A percentile compares a stretch with the other conserved stretches of the same genome.
Conservation (phyloP, 2,329 filamentous ascomycete genomes). For the Fusarium algeriense region DNA sequence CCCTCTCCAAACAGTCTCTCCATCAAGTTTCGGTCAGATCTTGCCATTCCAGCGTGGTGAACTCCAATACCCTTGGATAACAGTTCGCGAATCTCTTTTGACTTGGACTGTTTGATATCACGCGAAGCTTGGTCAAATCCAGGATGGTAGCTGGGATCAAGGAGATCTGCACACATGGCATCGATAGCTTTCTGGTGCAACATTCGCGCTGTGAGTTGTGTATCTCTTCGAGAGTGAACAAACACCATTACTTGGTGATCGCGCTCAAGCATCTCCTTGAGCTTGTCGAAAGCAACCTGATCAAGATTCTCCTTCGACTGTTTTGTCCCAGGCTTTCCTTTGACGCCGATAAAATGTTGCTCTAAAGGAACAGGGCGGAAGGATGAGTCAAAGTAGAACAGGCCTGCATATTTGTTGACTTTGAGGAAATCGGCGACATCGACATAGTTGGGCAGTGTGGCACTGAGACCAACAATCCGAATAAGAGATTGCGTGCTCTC, state of each 20-base stretch:
- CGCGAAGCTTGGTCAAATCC: conserved; percentile 82
- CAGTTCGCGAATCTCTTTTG: conserved; percentile 88
- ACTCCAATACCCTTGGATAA: conserved; percentile 92
- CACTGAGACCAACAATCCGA: conserved; percentile 93
- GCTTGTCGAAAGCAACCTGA: conserved; percentile 89
- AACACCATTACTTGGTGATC: conserved; percentile 99
- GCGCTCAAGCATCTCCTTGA: conserved; percentile 87
- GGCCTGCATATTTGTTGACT: conserved; percentile 89
- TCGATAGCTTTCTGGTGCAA: conserved; percentile 89
- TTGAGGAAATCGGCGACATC: conserved; percentile 98
- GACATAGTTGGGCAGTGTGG: conserved; percentile 94
- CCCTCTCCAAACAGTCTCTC: conserved; percentile 92
- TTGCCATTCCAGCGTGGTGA: conserved; percentile 96
- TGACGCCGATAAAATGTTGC: conserved; percentile 97
- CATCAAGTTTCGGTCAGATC: conserved; percentile 94
- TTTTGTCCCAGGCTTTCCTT: conserved; percentile 86
- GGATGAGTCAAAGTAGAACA: conserved; percentile 97
- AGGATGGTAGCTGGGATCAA: conserved; percentile 84
- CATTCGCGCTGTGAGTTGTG: conserved; percentile 86
- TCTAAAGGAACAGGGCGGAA: conserved; percentile 96
- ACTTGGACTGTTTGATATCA: conserved; percentile 88
- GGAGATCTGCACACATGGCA: conserved; percentile 81
- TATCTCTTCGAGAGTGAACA: conserved; percentile 96
- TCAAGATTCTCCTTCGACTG: conserved; percentile 91
- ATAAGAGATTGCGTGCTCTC: conserved; percentile 98